These are phyloP conservation scores for Solanum neorickii DNA, from an alignment of 257 asterid species.

Conservation along the genomic window DNA sequence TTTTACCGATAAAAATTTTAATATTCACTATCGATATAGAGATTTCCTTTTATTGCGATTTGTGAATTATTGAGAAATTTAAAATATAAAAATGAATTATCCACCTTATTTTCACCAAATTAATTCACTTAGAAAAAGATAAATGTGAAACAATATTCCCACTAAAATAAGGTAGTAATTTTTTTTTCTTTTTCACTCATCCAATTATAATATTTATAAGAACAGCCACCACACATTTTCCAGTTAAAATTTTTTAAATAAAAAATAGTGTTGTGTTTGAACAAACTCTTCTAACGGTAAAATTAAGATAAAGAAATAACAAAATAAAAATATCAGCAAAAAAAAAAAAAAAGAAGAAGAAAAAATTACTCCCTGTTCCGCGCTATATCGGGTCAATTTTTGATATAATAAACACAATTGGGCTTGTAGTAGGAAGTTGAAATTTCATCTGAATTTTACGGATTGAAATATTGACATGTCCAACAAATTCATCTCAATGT, in stretches of 20 bases:
- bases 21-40: neutral
- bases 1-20: neutral
- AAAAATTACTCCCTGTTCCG: neutral
- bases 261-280: neutral
- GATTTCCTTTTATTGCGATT: no score
- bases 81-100: no score
- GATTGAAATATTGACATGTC: neutral
- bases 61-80: neutral
- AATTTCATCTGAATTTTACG: neutral
- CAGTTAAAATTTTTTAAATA: no score
- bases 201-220: no score
- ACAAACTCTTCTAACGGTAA: neutral
- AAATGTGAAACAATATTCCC: neutral
- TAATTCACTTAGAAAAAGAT: neutral
- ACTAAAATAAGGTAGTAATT: neutral
- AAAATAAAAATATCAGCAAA: neutral
- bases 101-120: neutral
- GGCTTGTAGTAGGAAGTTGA: no score
- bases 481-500: neutral
- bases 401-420: no score
- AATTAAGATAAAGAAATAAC: neutral
- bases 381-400: neutral
- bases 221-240: neutral
- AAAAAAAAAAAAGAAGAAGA: neutral
- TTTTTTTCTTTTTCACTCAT: no score